These are phyloP conservation scores for Neofusicoccum sp. DNA, from an alignment of 2,329 filamentous ascomycete species.

Conservation along the genomic window DNA sequence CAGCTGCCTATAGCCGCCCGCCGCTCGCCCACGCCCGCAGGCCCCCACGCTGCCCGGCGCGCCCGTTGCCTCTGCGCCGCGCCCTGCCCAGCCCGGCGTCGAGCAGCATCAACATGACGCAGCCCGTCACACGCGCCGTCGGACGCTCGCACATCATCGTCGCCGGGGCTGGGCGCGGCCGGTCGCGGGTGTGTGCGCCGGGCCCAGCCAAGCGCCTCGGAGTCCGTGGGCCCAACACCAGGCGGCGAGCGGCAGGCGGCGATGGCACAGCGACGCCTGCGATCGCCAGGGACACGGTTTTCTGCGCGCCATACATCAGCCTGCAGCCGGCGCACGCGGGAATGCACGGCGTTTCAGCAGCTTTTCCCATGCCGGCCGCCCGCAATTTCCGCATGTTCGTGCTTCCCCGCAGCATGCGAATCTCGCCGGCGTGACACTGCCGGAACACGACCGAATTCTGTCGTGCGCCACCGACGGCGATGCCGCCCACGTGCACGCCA, in stretches of 20 bases:
- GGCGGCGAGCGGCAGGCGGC: neutral
- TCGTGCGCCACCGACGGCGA: neutral
- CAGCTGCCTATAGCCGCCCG: neutral
- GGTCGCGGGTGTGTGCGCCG: neutral
- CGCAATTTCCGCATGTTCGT: neutral
- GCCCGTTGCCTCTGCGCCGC: neutral
- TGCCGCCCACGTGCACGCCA: constrained; percentile 1
- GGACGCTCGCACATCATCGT: neutral
- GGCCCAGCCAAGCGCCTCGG: neutral
- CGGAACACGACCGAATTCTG: neutral
- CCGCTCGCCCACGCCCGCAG: neutral
- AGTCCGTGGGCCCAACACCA: neutral
- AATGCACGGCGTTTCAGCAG: too few species aligned
- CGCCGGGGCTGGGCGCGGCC: neutral
- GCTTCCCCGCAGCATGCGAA: constrained; percentile 4
- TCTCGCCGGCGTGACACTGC: neutral
- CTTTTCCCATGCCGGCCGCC: neutral
- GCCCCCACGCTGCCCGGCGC: neutral
- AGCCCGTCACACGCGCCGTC: neutral
- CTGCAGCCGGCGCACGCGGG: neutral
- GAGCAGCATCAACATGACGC: constrained; percentile 10
- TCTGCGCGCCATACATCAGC: neutral
- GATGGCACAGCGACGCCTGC: neutral
- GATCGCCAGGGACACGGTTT: constrained; percentile 5
- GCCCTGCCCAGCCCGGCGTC: neutral